Evolutionary conservation across 1,284 basidiomycete genomes (phyloP), one percentile per base, ranked within the genome.

Genomic region (Lentinus polychrous): DNA sequence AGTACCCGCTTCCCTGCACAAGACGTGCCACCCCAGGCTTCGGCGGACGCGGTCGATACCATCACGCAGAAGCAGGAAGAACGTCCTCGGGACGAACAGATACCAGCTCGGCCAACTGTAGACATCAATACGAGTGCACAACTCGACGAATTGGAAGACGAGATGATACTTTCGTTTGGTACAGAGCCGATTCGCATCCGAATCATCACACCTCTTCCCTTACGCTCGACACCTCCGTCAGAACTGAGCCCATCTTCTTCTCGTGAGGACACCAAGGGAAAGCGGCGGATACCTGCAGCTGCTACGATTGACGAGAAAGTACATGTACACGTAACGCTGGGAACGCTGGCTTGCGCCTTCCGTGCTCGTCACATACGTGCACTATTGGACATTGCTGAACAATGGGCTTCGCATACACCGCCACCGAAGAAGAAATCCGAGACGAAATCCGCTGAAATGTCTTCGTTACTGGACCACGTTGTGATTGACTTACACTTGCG

Each of bases 121-220:
- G 2, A n/a, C 7, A 37, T n/a, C 11, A 48, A 41, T 10, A 35
- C 55, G 18, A 41, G 10, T 3, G 23, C 52, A 2, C 32, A 45
- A 14, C 44, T 52, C 0, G 42, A 46, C 7, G 61, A 62, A 31
- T 53, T 62, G 20, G 55, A 56, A 46, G 73, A 75, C 27, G 75
- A 79, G 40, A 63, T 65, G 2, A 55, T 89, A 18, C 46, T 85
- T 20, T 81, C 80, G 1, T 70, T 86, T 43, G 77, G 78, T 23
- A 60, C 71, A 32, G 74, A 79, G 18, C 76, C 86, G 12, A 69
- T 86, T 42, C 57, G 73, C 3, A 53, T 87, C 44, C 70, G 69
- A 46, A 58, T 86, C 14, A 68, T 67, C n/a, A 84, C 77, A 0
- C 74, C 76, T 42, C 57, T 57, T 8, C 49, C 55, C 18, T 31